Evolutionary conservation across 176 grass and related monocot genomes (phyloP).

Genomic region (Eragrostis nindensis): DNA sequence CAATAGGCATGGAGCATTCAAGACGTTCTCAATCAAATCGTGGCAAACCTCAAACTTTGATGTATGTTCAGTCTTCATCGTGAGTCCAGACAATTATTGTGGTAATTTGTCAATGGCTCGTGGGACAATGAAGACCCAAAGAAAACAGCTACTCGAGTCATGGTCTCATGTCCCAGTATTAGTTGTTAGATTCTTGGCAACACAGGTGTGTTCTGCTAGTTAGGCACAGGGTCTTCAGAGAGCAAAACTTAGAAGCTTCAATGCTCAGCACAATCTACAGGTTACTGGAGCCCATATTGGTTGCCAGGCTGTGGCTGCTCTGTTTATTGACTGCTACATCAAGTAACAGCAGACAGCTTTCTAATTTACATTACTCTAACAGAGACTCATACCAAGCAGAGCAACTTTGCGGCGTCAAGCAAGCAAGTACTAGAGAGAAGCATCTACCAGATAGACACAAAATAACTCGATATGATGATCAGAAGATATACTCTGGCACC

Average conservation of each 20-base stretch:
- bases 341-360: neutral
- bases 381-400: conserved; percentile 6
- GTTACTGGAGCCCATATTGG: neutral
- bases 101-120: no score
- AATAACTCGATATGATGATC: conserved; percentile 13
- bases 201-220: no score
- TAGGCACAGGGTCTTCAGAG: neutral
- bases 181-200: no score
- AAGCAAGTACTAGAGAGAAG: neutral
- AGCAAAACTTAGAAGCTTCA: neutral
- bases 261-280: neutral
- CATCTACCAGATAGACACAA: neutral
- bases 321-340: neutral
- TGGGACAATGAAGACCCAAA: no score
- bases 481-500: conserved; percentile 73
- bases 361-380: neutral
- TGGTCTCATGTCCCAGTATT: no score
- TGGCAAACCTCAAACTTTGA: no score
- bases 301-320: neutral
- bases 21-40: no score
- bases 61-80: no score
- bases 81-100: no score
- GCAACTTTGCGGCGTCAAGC: neutral
- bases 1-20: no score
- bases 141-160: no score